Percentiles rank a stretch among this genome's conserved stretches.
Evolutionary conservation across 2,329 filamentous ascomycete genomes (phyloP).

Genomic region (Curvularia hawaiiensis): DNA sequence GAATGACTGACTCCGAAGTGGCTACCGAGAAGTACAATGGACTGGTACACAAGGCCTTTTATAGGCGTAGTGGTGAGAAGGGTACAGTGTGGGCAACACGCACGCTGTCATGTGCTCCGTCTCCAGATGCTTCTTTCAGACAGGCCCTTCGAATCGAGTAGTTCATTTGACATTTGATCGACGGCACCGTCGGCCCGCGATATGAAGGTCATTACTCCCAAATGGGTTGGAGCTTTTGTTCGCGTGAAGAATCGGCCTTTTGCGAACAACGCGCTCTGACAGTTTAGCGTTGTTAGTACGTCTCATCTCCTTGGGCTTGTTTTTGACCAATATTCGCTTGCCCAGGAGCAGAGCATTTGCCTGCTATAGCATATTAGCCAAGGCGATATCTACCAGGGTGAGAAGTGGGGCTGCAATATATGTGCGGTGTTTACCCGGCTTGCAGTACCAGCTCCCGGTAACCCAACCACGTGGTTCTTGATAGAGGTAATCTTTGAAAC

Average conservation of each 20-base stretch:
- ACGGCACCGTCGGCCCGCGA: slow-evolving; percentile 26
- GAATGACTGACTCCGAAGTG: slow-evolving; percentile 2
- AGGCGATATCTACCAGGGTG: slow-evolving; percentile 15
- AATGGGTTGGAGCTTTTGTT: slow-evolving; percentile 14
- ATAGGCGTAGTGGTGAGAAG: slow-evolving; percentile 7
- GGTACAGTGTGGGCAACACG: neutral
- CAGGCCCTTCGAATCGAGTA: neutral
- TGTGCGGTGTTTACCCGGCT: slow-evolving; percentile 23
- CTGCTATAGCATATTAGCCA: slow-evolving; percentile 24
- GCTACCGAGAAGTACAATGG: slow-evolving; percentile 4
- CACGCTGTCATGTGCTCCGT: slow-evolving; percentile 10
- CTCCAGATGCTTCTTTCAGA: slow-evolving; percentile 11
- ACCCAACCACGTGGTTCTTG: slow-evolving; percentile 11
- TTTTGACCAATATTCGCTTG: slow-evolving; percentile 13
- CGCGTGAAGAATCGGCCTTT: slow-evolving; percentile 15
- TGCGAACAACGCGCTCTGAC: slow-evolving; percentile 2
- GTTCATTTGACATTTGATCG: neutral
- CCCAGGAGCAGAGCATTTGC: slow-evolving; percentile 11
- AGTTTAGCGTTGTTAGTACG: slow-evolving; percentile 3
- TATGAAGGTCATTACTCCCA: neutral
- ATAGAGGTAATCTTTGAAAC: slow-evolving; percentile 2
- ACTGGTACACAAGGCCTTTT: slow-evolving; percentile 15
- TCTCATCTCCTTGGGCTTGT: slow-evolving; percentile 1
- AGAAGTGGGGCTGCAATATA: slow-evolving; percentile 13
- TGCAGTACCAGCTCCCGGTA: slow-evolving; percentile 8